A percentile compares a stretch with the other conserved stretches of the same genome.
phyloP scores from a whole-genome alignment of 345 rosid genomes.

The Eucalyptus pauciflora region DNA sequence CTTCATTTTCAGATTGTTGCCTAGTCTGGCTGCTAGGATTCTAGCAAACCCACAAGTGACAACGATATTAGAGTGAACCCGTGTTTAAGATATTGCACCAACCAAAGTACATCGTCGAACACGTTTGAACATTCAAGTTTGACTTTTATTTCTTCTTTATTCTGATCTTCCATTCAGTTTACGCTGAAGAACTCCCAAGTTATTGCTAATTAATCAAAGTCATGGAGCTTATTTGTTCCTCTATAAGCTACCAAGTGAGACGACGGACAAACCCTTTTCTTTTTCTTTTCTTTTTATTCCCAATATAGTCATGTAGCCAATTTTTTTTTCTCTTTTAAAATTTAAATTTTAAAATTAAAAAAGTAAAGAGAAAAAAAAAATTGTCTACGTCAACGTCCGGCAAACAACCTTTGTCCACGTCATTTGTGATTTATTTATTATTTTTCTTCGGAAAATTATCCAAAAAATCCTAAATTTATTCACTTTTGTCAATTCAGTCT shows the following conservation, averaged over 20 bases:
- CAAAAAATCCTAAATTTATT: too few relatives aligned
- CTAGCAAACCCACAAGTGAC: background rate
- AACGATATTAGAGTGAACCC: background rate
- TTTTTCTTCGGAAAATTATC: background rate
- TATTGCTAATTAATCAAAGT: background rate
- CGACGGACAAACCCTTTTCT: background rate
- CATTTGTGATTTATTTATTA: too few relatives aligned
- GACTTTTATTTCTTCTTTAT: background rate
- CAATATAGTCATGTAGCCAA: too few relatives aligned
- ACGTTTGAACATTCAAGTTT: background rate
- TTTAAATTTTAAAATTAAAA: background rate
- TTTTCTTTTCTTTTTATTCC: background rate
- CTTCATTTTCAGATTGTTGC: background rate
- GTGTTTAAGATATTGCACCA: background rate
- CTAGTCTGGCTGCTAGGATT: background rate
- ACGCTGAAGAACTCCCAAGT: background rate
- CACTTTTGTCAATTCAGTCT: too few relatives aligned
- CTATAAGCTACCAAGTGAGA: background rate
- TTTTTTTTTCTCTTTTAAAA: too few relatives aligned
- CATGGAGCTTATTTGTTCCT: background rate
- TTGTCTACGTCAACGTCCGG: too few relatives aligned
- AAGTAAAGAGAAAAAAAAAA: too few relatives aligned
- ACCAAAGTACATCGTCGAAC: background rate
- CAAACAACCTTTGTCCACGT: too few relatives aligned
- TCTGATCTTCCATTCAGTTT: background rate